These are phyloP conservation scores for Neopestalotiopsis rosae DNA, from an alignment of 2,329 filamentous ascomycete species.

Conservation along the genomic window DNA sequence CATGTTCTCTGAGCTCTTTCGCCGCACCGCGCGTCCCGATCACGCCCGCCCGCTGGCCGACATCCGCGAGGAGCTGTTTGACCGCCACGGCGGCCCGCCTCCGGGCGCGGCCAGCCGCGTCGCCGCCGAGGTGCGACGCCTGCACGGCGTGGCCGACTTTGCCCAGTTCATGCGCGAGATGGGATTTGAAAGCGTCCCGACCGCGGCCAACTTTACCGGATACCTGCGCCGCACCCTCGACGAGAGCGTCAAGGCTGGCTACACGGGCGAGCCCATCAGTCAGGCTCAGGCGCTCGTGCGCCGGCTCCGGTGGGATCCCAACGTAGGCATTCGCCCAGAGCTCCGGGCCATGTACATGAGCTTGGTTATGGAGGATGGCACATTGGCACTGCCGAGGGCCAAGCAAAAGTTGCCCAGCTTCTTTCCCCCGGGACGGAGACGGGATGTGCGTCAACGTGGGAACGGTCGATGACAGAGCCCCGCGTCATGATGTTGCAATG, in stretches of 20 bases:
- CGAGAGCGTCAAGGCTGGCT: conserved; percentile 40
- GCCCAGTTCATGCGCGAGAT: conserved; percentile 48
- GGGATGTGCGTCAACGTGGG: neutral
- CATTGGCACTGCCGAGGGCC: neutral
- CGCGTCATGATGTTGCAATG: neutral
- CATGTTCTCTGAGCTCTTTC: conserved; percentile 59
- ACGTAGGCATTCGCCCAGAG: conserved; percentile 14
- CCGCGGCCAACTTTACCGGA: conserved; percentile 33
- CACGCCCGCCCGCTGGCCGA: conserved; percentile 35
- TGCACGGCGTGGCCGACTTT: conserved; percentile 48
- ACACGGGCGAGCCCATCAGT: conserved; percentile 32
- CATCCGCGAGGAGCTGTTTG: conserved; percentile 51
- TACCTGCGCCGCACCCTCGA: conserved; percentile 40
- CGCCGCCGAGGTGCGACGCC: conserved; percentile 47
- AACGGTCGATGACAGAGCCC: neutral
- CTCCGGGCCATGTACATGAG: neutral
- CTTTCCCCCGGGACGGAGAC: conserved; percentile 3
- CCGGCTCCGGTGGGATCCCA: conserved; percentile 26
- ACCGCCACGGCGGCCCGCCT: conserved; percentile 51
- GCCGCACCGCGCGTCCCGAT: conserved; percentile 45
- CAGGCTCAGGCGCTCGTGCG: conserved; percentile 26
- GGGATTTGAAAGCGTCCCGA: conserved; percentile 39
- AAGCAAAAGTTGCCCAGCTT: neutral
- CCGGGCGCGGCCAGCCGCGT: conserved; percentile 43
- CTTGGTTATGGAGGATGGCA: neutral